A percentile compares a stretch with the other conserved stretches of the same genome.
These are phyloP conservation scores for Coemansia brasiliensis DNA, from an alignment of 192 early-diverging fungal genomes.

Conservation along the genomic window DNA sequence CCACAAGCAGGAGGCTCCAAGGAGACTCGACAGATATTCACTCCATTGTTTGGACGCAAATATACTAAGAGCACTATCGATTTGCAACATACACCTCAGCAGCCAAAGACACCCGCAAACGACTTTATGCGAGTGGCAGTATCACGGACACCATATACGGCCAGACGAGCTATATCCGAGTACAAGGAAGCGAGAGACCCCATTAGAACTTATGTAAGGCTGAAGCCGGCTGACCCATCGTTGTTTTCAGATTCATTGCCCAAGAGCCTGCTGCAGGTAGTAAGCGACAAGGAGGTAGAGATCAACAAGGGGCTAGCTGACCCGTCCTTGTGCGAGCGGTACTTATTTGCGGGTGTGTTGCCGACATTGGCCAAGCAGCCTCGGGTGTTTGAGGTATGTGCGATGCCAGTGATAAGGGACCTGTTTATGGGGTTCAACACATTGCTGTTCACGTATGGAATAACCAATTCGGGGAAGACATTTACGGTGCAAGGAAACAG, in stretches of 20 bases:
- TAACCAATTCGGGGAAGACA: slow-evolving; percentile 72
- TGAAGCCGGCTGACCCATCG: slow-evolving; percentile 27
- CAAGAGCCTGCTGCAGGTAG: slow-evolving; percentile 34
- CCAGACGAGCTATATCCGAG: slow-evolving; percentile 25
- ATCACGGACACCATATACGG: slow-evolving; percentile 51
- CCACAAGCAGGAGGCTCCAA: not conserved
- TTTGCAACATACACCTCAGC: slow-evolving; percentile 11
- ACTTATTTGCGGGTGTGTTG: slow-evolving; percentile 64
- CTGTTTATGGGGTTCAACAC: slow-evolving; percentile 61
- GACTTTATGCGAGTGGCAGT: slow-evolving; percentile 29
- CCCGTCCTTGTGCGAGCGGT: slow-evolving; percentile 31
- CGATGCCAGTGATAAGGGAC: slow-evolving; percentile 59
- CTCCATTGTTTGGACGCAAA: slow-evolving; percentile 40
- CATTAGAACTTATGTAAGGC: slow-evolving; percentile 48
- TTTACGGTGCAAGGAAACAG: slow-evolving; percentile 62
- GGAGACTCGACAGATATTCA: slow-evolving; percentile 23
- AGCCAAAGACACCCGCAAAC: not conserved
- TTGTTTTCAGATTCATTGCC: slow-evolving; percentile 9
- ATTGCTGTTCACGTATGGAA: slow-evolving; percentile 70
- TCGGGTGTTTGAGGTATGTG: slow-evolving; percentile 60
- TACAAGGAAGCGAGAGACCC: slow-evolving; percentile 52
- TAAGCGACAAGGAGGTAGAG: slow-evolving; percentile 39
- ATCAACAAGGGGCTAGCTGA: slow-evolving; percentile 25
- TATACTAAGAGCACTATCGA: slow-evolving; percentile 30
- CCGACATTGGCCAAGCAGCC: slow-evolving; percentile 50